Base-by-base conservation (phyloP, 2,329 filamentous ascomycete species). In the Aspergillus pseudotamarii region DNA sequence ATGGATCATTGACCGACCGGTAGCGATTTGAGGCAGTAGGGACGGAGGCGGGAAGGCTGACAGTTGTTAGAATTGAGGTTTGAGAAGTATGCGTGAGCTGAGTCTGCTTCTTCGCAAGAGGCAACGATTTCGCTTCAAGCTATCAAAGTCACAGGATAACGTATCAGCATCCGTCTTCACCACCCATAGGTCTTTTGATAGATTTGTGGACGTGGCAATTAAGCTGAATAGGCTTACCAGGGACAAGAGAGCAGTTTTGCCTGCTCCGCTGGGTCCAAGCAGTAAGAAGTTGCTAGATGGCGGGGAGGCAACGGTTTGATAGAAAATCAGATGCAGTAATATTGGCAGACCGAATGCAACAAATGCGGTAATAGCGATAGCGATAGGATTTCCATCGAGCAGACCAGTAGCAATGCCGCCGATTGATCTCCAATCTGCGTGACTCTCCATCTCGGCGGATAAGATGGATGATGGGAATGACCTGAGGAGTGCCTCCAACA, bases 231-330 rank as follows among this genome's bases (percentile, higher is more conserved):
- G 21, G 54, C 80, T 66, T 82, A 91, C 89, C 70, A 95, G 85
- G 26, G 92, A 93, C n/a, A 93, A 81, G 38, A 98, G 87, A 10
- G 91, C 86, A 0, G 95, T 98, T 83, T 98, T 99, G 72, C 95
- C 95, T 57, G 88, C 86, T 66, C 89, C 91, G 61, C 89, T 89
- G 19, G 94, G 93, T 1, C 95, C 95, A 56, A 94, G 77, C 50
- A 97, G 82, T 64, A 98, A 88, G 9, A 90, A 90, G 57, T 94
- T 93, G 30, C 91, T 85, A 16, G 83, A 84, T 43, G 87, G 87
- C 71, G 91, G 89, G 58, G 78, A 77, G 16, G 88, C 85, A 45
- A 86, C 85, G 57, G 87, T 84, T 60, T 86, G 86, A 76, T 93
- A 88, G 74, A 97, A 85, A 74, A 90, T 81, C 62, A 87, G 76